Percentiles rank a stretch among this genome's conserved stretches.
Conservation (phyloP, 2,329 filamentous ascomycete genomes). For the Paecilomyces sp. region DNA sequence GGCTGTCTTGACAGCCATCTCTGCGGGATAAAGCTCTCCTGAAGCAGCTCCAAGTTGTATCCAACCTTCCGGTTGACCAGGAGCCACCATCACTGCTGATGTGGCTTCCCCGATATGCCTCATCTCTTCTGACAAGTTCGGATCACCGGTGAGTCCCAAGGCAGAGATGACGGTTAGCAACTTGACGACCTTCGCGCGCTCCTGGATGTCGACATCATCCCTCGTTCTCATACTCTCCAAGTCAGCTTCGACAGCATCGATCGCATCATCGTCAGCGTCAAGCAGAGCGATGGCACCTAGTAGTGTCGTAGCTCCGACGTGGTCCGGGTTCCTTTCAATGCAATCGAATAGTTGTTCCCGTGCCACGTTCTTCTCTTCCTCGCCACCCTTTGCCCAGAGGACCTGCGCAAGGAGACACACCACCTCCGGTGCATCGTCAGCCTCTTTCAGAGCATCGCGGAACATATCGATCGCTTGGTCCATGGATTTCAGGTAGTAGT, state of each 20-base stretch:
- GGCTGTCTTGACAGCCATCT: constrained; percentile 79
- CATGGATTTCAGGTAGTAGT: constrained; percentile 62
- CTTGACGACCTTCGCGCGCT: constrained; percentile 64
- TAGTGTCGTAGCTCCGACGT: constrained; percentile 72
- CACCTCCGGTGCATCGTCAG: constrained; percentile 68
- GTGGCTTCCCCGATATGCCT: constrained; percentile 60
- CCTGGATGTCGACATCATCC: constrained; percentile 53
- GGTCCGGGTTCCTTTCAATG: constrained; percentile 65
- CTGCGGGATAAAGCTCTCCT: constrained; percentile 50
- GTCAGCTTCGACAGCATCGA: constrained; percentile 74
- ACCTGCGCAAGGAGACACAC: constrained; percentile 85
- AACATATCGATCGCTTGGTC: constrained; percentile 72
- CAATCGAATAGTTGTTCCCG: constrained; percentile 73
- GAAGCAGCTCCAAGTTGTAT: constrained; percentile 59
- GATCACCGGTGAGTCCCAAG: constrained; percentile 42
- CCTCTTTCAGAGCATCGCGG: constrained; percentile 70
- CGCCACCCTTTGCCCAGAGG: constrained; percentile 80
- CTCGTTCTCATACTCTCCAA: constrained; percentile 65
- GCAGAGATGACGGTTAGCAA: constrained; percentile 68
- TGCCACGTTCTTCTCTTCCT: constrained; percentile 66
- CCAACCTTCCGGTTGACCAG: constrained; percentile 76
- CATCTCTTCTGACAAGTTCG: constrained; percentile 35
- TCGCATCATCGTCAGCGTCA: constrained; percentile 68
- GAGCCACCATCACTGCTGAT: constrained; percentile 72
- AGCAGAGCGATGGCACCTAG: constrained; percentile 78